Conservation (phyloP, 805 yeast species). For the Lipomyces sp. region DNA sequence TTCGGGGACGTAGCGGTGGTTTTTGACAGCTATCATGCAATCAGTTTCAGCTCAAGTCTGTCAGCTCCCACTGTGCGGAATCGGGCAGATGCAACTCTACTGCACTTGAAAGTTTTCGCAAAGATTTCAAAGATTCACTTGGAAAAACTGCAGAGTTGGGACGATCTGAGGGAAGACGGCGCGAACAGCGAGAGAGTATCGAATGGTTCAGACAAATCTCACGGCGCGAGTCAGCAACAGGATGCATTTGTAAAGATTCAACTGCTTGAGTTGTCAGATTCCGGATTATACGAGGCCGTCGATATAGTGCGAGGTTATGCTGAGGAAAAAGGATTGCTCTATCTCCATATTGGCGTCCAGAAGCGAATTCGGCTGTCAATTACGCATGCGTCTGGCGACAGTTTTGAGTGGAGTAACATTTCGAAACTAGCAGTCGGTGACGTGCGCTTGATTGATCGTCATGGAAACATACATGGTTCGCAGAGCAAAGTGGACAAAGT, state of each 20-base stretch:
- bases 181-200: neutral
- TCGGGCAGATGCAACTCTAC: conserved; percentile 8
- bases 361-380: conserved; percentile 30
- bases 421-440: conserved; percentile 19
- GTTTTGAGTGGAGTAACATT: conserved; percentile 33
- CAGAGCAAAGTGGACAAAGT: conserved; percentile 24
- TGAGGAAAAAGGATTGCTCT: conserved; percentile 25
- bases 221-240: conserved; percentile 13
- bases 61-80: neutral
- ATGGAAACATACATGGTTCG: conserved; percentile 9
- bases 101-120: conserved; percentile 33
- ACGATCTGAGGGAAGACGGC: conserved; percentile 36
- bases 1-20: conserved; percentile 35
- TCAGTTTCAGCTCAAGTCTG: conserved; percentile 15
- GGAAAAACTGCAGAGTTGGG: conserved; percentile 40
- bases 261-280: conserved; percentile 29
- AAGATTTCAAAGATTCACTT: conserved; percentile 30
- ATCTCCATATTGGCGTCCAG: conserved; percentile 33
- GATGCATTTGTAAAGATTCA: conserved; percentile 35
- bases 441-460: conserved; percentile 18
- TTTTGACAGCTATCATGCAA: conserved; percentile 28
- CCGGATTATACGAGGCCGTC: conserved; percentile 34
- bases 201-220: neutral
- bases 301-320: conserved; percentile 21
- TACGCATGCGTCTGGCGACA: conserved; percentile 35